Conservation (phyloP, 2,329 filamentous ascomycete species). For the Meredithiella fracta region DNA sequence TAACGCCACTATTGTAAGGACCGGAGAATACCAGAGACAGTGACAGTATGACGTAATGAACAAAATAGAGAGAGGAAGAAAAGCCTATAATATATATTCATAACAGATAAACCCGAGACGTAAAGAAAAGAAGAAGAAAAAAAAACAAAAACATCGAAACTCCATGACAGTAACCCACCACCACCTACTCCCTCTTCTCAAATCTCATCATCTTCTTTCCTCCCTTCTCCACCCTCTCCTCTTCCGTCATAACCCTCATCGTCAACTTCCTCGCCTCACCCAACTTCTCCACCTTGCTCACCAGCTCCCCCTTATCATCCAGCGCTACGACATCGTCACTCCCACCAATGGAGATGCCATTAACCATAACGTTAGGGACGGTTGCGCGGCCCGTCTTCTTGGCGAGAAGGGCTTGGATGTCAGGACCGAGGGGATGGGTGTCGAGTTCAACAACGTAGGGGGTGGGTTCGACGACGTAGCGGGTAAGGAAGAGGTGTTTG, state of each 20-base stretch:
- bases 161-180: neutral
- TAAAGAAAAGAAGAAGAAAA: neutral
- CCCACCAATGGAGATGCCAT: slow-evolving; percentile 77
- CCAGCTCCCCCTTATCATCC: slow-evolving; percentile 48
- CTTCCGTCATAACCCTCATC: slow-evolving; percentile 8
- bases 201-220: neutral
- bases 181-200: neutral
- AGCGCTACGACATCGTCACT: slow-evolving; percentile 70
- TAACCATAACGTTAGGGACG: slow-evolving; percentile 82
- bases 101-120: neutral
- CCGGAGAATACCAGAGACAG: too few species aligned
- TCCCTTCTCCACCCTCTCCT: slow-evolving; percentile 1
- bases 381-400: slow-evolving; percentile 66
- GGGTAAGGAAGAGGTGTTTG: slow-evolving; percentile 68
- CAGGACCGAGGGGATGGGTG: slow-evolving; percentile 53
- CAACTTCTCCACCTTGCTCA: slow-evolving; percentile 54
- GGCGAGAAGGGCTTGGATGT: slow-evolving; percentile 55
- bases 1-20: too few species aligned
- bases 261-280: slow-evolving; percentile 32
- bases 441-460: slow-evolving; percentile 89
- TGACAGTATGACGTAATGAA: too few species aligned
- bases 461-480: slow-evolving; percentile 65
- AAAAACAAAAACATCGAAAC: neutral
- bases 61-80: too few species aligned
- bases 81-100: neutral